Evolutionary conservation across 352 stramenopile genomes (phyloP).

Genomic region (Pythium pyrilobum): DNA sequence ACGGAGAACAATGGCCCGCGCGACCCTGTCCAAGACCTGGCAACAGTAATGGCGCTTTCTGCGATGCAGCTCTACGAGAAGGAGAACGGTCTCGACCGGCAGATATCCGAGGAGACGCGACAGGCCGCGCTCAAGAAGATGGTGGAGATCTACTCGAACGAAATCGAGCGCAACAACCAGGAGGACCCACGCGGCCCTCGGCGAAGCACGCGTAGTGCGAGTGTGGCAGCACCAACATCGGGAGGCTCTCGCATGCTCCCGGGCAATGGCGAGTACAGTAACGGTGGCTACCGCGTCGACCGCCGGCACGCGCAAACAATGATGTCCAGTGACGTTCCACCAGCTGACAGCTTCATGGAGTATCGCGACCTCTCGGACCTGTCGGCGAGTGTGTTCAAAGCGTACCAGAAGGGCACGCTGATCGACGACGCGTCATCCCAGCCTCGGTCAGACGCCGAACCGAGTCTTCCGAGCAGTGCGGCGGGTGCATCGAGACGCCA

Average conservation of each 20-base stretch:
- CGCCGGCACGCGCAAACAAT: slow-evolving; percentile 18
- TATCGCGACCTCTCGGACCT: slow-evolving; percentile 62
- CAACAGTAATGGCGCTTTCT: slow-evolving; percentile 60
- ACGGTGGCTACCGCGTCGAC: not conserved
- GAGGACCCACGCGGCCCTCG: slow-evolving; percentile 9
- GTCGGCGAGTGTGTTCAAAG: slow-evolving; percentile 56
- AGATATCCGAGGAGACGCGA: slow-evolving; percentile 52
- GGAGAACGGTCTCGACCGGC: slow-evolving; percentile 36
- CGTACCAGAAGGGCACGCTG: slow-evolving; percentile 43
- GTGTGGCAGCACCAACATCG: not conserved
- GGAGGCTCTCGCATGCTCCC: too few species aligned
- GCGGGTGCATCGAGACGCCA: slow-evolving; percentile 19
- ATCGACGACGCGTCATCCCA: slow-evolving; percentile 11
- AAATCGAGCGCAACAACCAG: slow-evolving; percentile 39
- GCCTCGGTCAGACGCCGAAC: slow-evolving; percentile 13
- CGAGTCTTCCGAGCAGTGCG: slow-evolving; percentile 6
- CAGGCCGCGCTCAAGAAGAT: slow-evolving; percentile 63
- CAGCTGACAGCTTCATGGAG: slow-evolving; percentile 20
- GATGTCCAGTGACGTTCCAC: not conserved
- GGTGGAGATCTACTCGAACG: slow-evolving; percentile 69
- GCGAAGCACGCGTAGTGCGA: slow-evolving; percentile 10
- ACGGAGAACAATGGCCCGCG: not conserved
- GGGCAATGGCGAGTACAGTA: too few species aligned
- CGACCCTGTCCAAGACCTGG: slow-evolving; percentile 30
- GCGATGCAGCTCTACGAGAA: slow-evolving; percentile 78